Conservation (phyloP, 805 yeast species). For the Starmerella ratchasimensis region DNA sequence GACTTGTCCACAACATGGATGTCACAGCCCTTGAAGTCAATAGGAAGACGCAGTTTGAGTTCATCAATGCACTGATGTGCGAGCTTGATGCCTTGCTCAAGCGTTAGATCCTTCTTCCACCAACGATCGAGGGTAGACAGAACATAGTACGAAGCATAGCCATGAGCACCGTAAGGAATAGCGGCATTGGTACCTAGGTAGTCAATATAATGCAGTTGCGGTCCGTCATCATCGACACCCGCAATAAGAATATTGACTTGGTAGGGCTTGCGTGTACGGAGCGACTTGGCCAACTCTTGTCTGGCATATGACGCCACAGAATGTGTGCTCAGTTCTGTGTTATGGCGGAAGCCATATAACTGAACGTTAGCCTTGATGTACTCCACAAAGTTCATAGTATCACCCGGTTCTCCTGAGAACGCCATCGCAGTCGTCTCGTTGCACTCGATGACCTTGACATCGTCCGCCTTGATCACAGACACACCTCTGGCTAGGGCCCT, state of each 20-base stretch:
- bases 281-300: conserved; percentile 69
- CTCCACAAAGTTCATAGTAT: conserved; percentile 89
- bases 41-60: conserved; percentile 71
- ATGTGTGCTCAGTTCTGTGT: conserved; percentile 63
- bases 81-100: conserved; percentile 66
- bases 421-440: conserved; percentile 73
- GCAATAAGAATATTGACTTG: conserved; percentile 86
- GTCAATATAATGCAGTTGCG: conserved; percentile 78
- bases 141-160: conserved; percentile 94
- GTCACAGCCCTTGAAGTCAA: conserved; percentile 81
- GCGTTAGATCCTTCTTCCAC: conserved; percentile 59
- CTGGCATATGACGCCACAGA: conserved; percentile 84
- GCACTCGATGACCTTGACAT: conserved; percentile 64
- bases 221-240: conserved; percentile 56
- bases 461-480: conserved; percentile 60
- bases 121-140: conserved; percentile 83
- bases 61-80: conserved; percentile 64
- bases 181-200: conserved; percentile 84
- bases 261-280: conserved; percentile 89
- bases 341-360: conserved; percentile 74
- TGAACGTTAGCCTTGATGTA: conserved; percentile 86
- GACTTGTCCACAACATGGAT: conserved; percentile 54
- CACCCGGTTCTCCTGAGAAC: conserved; percentile 92
- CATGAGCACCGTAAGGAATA: conserved; percentile 94
- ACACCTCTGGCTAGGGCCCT: conserved; percentile 88